Evolutionary conservation across 164 flowering plant species (phyloP).

Genomic region (Hamamelis virginiana): DNA sequence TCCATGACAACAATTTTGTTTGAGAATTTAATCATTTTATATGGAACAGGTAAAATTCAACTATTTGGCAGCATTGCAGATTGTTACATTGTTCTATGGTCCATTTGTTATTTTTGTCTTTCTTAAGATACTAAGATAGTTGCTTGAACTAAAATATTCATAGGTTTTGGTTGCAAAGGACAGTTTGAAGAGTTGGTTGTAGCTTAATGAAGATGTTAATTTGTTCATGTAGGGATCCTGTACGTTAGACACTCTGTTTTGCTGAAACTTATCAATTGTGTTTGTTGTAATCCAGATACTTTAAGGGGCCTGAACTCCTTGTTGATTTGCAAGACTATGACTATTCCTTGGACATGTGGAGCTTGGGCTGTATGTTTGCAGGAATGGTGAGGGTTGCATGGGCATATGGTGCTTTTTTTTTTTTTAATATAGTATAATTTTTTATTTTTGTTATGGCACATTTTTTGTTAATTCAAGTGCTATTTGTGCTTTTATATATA

Average conservation of each 20-base stretch:
- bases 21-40: background rate
- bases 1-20: background rate
- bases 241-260: background rate
- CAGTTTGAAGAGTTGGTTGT: background rate
- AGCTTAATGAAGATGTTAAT: background rate
- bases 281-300: slow-evolving; percentile 33
- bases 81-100: no score
- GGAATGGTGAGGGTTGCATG: slow-evolving; percentile 46
- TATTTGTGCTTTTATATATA: no score
- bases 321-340: slow-evolving; percentile 67
- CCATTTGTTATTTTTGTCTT: no score
- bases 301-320: slow-evolving; percentile 61
- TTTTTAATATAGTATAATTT: no score
- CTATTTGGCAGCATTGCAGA: background rate
- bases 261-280: background rate
- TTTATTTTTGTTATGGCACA: no score
- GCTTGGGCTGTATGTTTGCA: slow-evolving; percentile 72
- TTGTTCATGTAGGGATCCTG: background rate
- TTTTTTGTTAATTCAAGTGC: background rate
- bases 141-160: no score
- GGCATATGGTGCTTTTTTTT: background rate
- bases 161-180: no score
- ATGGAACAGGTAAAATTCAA: background rate
- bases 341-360: slow-evolving; percentile 63
- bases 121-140: background rate